Base-by-base conservation (phyloP, 2,329 filamentous ascomycete genomes). In the Gnomoniopsis smithogilvyi region DNA sequence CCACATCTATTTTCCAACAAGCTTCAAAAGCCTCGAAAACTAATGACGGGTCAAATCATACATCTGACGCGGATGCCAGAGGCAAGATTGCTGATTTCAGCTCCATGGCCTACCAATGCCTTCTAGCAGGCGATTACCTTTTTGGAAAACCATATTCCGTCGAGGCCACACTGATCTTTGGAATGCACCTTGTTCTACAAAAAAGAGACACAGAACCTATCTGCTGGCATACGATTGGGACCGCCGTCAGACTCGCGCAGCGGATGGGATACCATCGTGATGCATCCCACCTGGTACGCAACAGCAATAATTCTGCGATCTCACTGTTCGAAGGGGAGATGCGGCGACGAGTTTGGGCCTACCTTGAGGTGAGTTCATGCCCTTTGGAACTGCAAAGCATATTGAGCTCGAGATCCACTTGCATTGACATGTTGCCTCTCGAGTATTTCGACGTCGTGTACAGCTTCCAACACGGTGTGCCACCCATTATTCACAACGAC, bases 201-300 rank as follows among this genome's bases (percentile, higher is more conserved):
- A 72, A 71, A 19, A 69, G 69, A 30, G 77, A 80, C 54, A 69
- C 75, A 6, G 74, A 80, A 50, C 69, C 76, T 6, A 70, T 74
- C 3, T 67, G 58, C 30, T 82, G 79, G 79, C 73, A 76, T 4
- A 71, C 80, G 22, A 78, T 80, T 62, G 74, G 74, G 45, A 70
- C 80, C 19, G 73, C 75, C 6, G 73, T 76, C 2, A 75, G 80
- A 6, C 72, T 82, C 22, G 80, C 80, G 4, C 80, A 82, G 66
- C 74, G 77, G 7, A 75, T 79, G 67, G 80, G 80, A 15, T 82
- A 82, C 58, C 79, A 82, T 59, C 76, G 79, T 36, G 78, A 81
- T 45, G 73, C 77, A 3, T 69, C 69, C 24, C 72, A 74, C 62
- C 68, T 81, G 3, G 69, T 73, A 8, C 58, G 63, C 12, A 71